Base-by-base conservation (phyloP, 1,139 yeast species). In the Hyphopichia buzzinii region DNA sequence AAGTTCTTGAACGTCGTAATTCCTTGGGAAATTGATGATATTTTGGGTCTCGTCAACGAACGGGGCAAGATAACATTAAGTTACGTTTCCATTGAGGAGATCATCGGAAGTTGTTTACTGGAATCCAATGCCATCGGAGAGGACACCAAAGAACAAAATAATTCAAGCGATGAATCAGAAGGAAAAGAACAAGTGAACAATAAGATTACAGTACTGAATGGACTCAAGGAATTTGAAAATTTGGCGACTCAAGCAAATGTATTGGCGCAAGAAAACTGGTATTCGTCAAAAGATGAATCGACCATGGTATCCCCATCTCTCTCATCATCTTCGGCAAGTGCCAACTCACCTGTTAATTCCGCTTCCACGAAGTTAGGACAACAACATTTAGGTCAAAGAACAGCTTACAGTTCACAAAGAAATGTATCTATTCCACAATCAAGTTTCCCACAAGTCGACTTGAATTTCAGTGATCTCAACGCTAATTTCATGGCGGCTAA, bases 1-100 rank as follows among this genome's bases (percentile, higher is more conserved):
- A 57, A 55, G 30, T 59, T 60, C 48, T 59, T 72, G 39, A 67
- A 64, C 47, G 84, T 69, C 29, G 72, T 60, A 7, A 67, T 77
- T 35, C 75, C 79, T 11, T 80, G 86, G 86, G 79, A 77, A 36
- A 62, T 73, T 22, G 77, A 75, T 35, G 77, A 77, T 43, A 53
- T 81, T 23, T 48, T 79, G 33, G 81, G 79, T 23, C 57, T 81
- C 33, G 75, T 77, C 7, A 74, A 79, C 37, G 87, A 81, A 52
- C 62, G 79, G 39, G 79, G 77, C 29, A 74, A 72, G 46, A 71
- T 77, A 19, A 74, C 77, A 2, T 50, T 68, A n/a, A 67, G 64
- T 40, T 81, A 79, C 50, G 65, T 74, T 10, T 78, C 84, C n/a
- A 77, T 78, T 35, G 81, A 75, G 40, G 86, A 81, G 45, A 72